Evolutionary conservation across 1,284 basidiomycete genomes (phyloP).

Genomic region (Phellinidium pouzarii): DNA sequence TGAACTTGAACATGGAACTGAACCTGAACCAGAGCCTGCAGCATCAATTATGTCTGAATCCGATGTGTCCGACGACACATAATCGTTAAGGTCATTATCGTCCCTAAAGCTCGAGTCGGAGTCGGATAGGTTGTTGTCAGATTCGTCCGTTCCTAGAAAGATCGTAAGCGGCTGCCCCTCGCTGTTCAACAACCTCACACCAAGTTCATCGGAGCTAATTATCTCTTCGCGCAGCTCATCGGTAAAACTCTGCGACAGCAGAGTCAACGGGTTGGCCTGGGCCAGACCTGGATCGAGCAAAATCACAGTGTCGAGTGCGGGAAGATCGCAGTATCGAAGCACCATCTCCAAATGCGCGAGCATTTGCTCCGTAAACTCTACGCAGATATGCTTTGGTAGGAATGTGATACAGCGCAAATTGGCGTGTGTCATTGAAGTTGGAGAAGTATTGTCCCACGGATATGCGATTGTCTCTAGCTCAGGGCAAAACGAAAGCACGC

Average conservation of each 20-base stretch:
- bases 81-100: too few relatives aligned
- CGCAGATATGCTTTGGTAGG: neutral
- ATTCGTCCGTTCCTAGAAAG: neutral
- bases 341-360: neutral
- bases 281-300: neutral
- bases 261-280: neutral
- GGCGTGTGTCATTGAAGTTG: neutral
- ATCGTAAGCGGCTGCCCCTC: neutral
- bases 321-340: neutral
- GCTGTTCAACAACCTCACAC: neutral
- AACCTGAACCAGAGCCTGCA: too few relatives aligned
- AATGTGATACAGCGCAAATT: conserved; percentile 4
- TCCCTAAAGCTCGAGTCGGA: too few relatives aligned
- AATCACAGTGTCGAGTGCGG: neutral
- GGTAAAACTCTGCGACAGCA: neutral
- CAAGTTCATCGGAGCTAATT: neutral
- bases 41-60: too few relatives aligned
- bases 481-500: conserved; percentile 1
- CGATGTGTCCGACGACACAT: too few relatives aligned
- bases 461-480: conserved; percentile 6
- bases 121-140: too few relatives aligned
- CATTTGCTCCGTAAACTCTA: neutral
- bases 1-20: neutral
- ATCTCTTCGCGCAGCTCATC: neutral
- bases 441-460: neutral